These are phyloP conservation scores for Mycena pura DNA, from an alignment of 768 basidiomycete genomes.

Conservation along the genomic window DNA sequence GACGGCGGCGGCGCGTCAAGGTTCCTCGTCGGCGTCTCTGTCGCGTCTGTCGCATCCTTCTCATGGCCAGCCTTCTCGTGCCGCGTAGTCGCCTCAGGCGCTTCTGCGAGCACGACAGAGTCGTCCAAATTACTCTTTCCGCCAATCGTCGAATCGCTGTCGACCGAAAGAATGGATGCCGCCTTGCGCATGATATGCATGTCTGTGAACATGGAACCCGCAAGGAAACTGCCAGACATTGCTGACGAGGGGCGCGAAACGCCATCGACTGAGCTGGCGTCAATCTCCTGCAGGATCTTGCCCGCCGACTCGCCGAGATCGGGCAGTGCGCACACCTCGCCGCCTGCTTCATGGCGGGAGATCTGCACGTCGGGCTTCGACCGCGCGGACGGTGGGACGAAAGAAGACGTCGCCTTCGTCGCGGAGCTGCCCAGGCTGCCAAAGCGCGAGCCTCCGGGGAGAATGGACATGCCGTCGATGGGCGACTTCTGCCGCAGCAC, in stretches of 20 bases:
- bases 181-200: constrained; percentile 45
- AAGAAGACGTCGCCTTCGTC: constrained; percentile 18
- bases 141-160: constrained; percentile 48
- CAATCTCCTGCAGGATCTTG: constrained; percentile 54
- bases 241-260: constrained; percentile 38
- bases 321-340: constrained; percentile 47
- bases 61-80: background rate
- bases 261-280: constrained; percentile 32
- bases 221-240: constrained; percentile 25
- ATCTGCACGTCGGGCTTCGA: constrained; percentile 66
- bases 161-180: constrained; percentile 46
- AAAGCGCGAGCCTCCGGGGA: constrained; percentile 18
- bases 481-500: constrained; percentile 64
- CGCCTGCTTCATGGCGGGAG: constrained; percentile 56
- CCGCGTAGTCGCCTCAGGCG: background rate
- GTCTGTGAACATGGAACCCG: constrained; percentile 39
- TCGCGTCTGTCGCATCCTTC: constrained; percentile 16
- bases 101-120: constrained; percentile 31
- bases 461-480: constrained; percentile 33
- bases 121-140: constrained; percentile 15
- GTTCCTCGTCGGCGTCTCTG: background rate
- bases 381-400: constrained; percentile 51
- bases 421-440: constrained; percentile 30
- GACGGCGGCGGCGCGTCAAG: constrained; percentile 42
- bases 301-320: constrained; percentile 47